Evolutionary conservation across 352 stramenopile species (phyloP), one percentile per base, ranked within the genome.

Genomic region (Hyaloperonospora arabidopsidis): DNA sequence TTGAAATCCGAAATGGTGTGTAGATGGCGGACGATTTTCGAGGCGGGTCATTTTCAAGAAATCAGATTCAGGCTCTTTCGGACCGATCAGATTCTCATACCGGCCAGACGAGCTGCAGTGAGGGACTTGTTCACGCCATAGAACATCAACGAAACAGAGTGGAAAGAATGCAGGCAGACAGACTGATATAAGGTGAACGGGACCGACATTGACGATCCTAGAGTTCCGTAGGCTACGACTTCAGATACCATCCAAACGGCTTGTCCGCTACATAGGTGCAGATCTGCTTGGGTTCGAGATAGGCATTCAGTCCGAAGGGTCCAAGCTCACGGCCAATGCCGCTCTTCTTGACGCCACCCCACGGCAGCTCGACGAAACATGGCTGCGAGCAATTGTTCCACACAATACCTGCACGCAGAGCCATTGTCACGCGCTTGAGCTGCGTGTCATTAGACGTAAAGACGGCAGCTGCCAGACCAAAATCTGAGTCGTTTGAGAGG

Each of bases 321-420:
- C 77, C 77, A 7, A 85, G 69, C 29, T 88, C 78, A 17, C 86
- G 77, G 8, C 86, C 86, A 13, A 85, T 73, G 15, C 86, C 86
- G 49, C 70, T 87, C 62, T 91, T 86, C 74, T 93, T 92, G 63
- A 87, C 74, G 5, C 86, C 86, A 15, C 86, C 86, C 72, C 88
- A 95, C 21, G 81, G 78, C 38, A 83, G 54, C 61, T 88, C 60
- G 38, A 86, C 70, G 13, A 59, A 59, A 19, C 47, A 63, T 1
- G 52, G 57, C 29, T 62, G 47, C 8, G 47, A 69, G 43, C 52
- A 60, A 23, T 69, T 69, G 35, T 59, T 66, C 57, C 57, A 69
- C 1, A 63, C 52, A 17, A 59, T 69, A 10, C 61, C 61, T 13
- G 52, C 61, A 0, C 48, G 57, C 17, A 69, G 17, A n/a, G 28